phyloP scores from a whole-genome alignment of 2,329 filamentous ascomycete species.

The Sporothrix schenckii region DNA sequence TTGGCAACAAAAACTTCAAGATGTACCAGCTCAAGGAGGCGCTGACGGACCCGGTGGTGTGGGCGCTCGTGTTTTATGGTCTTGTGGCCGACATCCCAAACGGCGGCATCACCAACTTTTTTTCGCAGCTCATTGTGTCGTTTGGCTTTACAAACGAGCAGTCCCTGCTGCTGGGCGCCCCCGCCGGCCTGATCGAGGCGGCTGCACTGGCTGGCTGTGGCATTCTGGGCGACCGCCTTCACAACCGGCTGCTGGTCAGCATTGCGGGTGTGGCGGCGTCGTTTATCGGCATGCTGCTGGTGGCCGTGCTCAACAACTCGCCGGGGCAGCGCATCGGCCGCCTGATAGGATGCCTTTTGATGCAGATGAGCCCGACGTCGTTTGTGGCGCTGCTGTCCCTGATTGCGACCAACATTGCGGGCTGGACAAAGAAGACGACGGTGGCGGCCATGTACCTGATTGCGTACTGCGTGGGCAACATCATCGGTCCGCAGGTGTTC shows the following conservation, averaged over 20 bases:
- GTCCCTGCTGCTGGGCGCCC: conserved; percentile 66
- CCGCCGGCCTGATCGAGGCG: conserved; percentile 65
- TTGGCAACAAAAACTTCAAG: conserved; percentile 70
- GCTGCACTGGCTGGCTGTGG: conserved; percentile 40
- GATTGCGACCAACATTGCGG: conserved; percentile 63
- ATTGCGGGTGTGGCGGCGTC: conserved; percentile 44
- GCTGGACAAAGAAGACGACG: conserved; percentile 62
- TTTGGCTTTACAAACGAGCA: conserved; percentile 68
- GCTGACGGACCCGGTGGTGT: conserved; percentile 45
- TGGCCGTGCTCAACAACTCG: conserved; percentile 60
- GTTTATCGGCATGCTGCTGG: conserved; percentile 65
- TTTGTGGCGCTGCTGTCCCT: conserved; percentile 67
- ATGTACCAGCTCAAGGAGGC: conserved; percentile 59
- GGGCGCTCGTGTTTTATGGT: conserved; percentile 45
- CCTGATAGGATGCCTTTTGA: conserved; percentile 68
- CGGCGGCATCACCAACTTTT: conserved; percentile 45
- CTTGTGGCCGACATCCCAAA: conserved; percentile 46
- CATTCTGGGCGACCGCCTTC: conserved; percentile 59
- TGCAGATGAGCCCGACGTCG: conserved; percentile 60
- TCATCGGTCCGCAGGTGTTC: conserved; percentile 59
- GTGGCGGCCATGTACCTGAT: conserved; percentile 58
- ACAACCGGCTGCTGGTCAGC: conserved; percentile 54
- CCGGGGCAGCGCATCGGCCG: conserved; percentile 58
- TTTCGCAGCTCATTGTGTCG: conserved; percentile 49
- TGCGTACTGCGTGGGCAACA: conserved; percentile 58